Base-by-base conservation (phyloP, 2,329 filamentous ascomycete genomes). In the Talaromyces verruculosus region DNA sequence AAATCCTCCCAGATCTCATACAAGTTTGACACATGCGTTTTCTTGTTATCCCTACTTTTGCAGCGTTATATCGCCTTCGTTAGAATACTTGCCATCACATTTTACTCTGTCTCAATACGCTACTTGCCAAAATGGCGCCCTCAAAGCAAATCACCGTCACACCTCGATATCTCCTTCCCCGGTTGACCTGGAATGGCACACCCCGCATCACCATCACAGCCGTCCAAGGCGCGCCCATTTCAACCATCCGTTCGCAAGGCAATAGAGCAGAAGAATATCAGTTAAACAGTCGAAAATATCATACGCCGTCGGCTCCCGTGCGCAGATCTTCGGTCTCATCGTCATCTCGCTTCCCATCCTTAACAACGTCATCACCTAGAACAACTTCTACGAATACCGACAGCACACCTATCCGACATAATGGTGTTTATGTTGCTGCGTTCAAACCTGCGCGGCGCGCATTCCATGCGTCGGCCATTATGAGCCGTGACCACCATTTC, bases 401-500 rank as follows among this genome's bases (percentile, higher is more conserved):
- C 33, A 68, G 70, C 39, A 72, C 69, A 43, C 79, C 81, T 25
- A 73, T 83, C 65, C 75, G 79, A 53, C 74, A 82, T 69, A 81
- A 83, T 76, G 81, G 81, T 7, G 79, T 82, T 8, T 83, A 82
- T 67, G 80, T 81, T n/a, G 78, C 80, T 13, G 68, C 72, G 2
- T 82, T 80, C 65, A 78, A 78, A 39, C 71, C 76, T 13, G 79
- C 80, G 13, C 75, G 75, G 25, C 77, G 77, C 19, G 78, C 78
- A 39, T 80, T 97, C 76, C 90, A 93, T 77, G 85, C 88, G 41
- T 90, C 91, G 0, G 76, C 86, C 1, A 73, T 80, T 43, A 85
- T 82, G 61, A 76, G 78, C 62, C 87, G 91, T 69, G 93, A 97
- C 73, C 95, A 99, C 79, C 93, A 99, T 79, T 99, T 99, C 76